These are phyloP conservation scores for Trypethelium eluteriae DNA, from an alignment of 495 filamentous ascomycete genomes.

Conservation along the genomic window DNA sequence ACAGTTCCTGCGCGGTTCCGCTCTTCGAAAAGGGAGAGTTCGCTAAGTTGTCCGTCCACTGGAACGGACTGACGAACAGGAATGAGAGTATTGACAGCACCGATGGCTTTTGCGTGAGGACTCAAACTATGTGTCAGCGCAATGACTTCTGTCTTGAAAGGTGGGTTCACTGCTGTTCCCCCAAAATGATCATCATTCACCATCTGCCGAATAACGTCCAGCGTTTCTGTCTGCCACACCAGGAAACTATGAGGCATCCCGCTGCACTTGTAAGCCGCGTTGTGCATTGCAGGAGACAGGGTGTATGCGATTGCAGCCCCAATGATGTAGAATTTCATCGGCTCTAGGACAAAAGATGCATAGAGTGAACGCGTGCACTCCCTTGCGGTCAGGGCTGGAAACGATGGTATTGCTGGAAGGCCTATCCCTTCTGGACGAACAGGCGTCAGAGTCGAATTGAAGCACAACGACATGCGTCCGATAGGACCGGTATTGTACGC, in stretches of 20 bases:
- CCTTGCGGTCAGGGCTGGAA: slow-evolving; percentile 39
- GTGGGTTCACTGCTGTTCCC: slow-evolving; percentile 63
- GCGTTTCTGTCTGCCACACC: slow-evolving; percentile 53
- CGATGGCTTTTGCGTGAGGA: slow-evolving; percentile 69
- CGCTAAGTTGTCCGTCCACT: slow-evolving; percentile 57
- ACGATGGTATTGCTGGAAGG: neutral
- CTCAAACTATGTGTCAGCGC: slow-evolving; percentile 60
- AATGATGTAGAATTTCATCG: slow-evolving; percentile 66
- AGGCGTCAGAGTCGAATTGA: slow-evolving; percentile 59
- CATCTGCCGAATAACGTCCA: slow-evolving; percentile 57
- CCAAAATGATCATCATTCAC: slow-evolving; percentile 61
- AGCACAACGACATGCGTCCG: slow-evolving; percentile 59
- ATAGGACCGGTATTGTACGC: slow-evolving; percentile 65
- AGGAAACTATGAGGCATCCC: slow-evolving; percentile 67
- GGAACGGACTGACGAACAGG: slow-evolving; percentile 54
- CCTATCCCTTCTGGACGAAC: slow-evolving; percentile 42
- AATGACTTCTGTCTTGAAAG: slow-evolving; percentile 68
- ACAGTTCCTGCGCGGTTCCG: slow-evolving; percentile 59
- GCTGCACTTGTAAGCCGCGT: slow-evolving; percentile 61
- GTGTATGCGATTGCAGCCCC: slow-evolving; percentile 69
- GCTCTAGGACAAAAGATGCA: slow-evolving; percentile 51
- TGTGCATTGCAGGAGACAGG: slow-evolving; percentile 72
- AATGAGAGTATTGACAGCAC: slow-evolving; percentile 75
- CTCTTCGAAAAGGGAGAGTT: slow-evolving; percentile 53
- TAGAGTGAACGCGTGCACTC: slow-evolving; percentile 52